Evolutionary conservation across 306 rosid genomes (phyloP).

Genomic region (Coriaria nepalensis): DNA sequence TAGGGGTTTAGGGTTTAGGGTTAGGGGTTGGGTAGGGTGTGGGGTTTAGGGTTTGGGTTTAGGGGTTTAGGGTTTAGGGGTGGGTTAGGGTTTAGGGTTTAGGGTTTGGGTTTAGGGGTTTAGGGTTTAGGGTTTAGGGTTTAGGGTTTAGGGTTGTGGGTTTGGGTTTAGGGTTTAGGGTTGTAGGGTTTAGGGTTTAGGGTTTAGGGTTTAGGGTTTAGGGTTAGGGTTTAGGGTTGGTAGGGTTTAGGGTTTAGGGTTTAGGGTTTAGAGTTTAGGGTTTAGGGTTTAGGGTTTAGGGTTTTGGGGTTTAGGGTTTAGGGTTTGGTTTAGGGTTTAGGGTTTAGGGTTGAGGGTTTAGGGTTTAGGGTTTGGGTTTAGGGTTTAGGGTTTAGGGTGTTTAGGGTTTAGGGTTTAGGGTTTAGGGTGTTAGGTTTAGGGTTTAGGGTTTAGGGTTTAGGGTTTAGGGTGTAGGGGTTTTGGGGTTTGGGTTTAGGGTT

Average conservation of each 20-base stretch:
- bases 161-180: no score
- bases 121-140: constrained; percentile 6
- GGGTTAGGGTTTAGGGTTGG: constrained; percentile 2
- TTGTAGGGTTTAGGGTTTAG: no score
- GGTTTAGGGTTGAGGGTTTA: background rate
- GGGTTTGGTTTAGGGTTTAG: constrained; percentile 8
- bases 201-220: no score
- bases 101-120: constrained; percentile 3
- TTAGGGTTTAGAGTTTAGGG: constrained; percentile 7
- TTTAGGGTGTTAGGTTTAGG: constrained; percentile 5
- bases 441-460: constrained; percentile 9
- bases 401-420: constrained; percentile 3
- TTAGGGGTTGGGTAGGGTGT: constrained; percentile 8
- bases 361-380: constrained; percentile 3
- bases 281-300: constrained; percentile 11
- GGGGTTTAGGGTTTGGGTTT: constrained; percentile 12
- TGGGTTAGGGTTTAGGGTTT: constrained; percentile 4
- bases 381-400: constrained; percentile 7
- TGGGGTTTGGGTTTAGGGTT: constrained; percentile 9
- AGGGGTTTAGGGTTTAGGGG: no score
- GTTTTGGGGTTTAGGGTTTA: constrained; percentile 4
- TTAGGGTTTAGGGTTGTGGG: background rate
- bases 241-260: constrained; percentile 7
- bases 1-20: constrained; percentile 7
- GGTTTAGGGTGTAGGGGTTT: constrained; percentile 5